phyloP scores from a whole-genome alignment of 2,329 filamentous ascomycete genomes.

The Aureobasidium sp. region DNA sequence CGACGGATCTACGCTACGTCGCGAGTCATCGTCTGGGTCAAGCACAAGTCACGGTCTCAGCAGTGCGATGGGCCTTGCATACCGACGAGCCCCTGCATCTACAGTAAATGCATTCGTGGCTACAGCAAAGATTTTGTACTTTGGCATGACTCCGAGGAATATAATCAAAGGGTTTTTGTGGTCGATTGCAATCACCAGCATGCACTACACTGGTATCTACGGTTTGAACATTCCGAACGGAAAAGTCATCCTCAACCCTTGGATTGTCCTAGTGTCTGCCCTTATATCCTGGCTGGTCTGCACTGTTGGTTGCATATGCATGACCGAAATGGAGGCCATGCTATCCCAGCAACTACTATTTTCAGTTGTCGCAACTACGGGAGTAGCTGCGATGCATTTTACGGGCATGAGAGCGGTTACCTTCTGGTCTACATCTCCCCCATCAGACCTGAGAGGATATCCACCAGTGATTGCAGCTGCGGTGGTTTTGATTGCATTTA shows the following conservation, averaged over 20 bases:
- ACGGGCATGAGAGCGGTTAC: slow-evolving; percentile 26
- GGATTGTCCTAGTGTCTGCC: slow-evolving; percentile 23
- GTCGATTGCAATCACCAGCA: slow-evolving; percentile 26
- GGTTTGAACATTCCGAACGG: slow-evolving; percentile 26
- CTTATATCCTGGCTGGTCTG: slow-evolving; percentile 28
- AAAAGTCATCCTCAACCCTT: slow-evolving; percentile 20
- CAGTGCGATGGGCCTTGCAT: slow-evolving; percentile 9
- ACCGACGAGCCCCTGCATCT: slow-evolving; percentile 3
- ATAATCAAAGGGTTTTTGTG: slow-evolving; percentile 26
- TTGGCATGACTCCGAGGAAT: slow-evolving; percentile 20
- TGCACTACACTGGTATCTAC: slow-evolving; percentile 28
- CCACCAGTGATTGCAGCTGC: slow-evolving; percentile 25
- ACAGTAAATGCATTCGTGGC: slow-evolving; percentile 19
- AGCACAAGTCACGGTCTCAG: slow-evolving; percentile 10
- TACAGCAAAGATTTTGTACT: slow-evolving; percentile 18
- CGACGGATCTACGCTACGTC: slow-evolving; percentile 10
- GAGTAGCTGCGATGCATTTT: slow-evolving; percentile 30
- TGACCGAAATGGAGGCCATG: slow-evolving; percentile 27
- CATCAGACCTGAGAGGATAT: slow-evolving; percentile 23
- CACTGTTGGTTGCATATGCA: slow-evolving; percentile 25
- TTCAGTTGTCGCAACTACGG: slow-evolving; percentile 24
- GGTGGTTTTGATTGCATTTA: slow-evolving; percentile 25
- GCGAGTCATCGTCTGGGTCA: slow-evolving; percentile 9
- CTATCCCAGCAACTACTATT: slow-evolving; percentile 27
- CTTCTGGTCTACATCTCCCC: slow-evolving; percentile 23